phyloP scores from a whole-genome alignment of 306 rosid species.

The Sesbania bispinosa region DNA sequence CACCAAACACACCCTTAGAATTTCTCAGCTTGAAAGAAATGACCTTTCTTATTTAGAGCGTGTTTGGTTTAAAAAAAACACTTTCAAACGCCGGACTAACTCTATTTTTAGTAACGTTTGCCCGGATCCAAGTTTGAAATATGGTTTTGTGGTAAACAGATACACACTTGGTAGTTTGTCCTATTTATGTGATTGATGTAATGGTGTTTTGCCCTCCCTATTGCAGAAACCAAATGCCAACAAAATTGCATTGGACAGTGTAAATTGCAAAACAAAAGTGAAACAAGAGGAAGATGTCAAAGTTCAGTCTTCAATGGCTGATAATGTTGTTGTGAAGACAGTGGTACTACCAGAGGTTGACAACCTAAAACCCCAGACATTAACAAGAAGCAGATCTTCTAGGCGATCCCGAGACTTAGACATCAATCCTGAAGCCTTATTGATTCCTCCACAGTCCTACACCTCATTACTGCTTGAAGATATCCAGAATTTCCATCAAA shows the following conservation, averaged over 20 bases:
- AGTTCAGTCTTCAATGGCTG: conserved; percentile 26
- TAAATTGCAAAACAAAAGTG: conserved; percentile 32
- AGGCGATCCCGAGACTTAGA: conserved; percentile 80
- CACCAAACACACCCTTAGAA: no score
- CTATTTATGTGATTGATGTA: conserved; percentile 16
- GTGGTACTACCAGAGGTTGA: conserved; percentile 35
- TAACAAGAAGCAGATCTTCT: conserved; percentile 77
- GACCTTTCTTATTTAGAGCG: not conserved
- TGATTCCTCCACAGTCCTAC: conserved; percentile 60
- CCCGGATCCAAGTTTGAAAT: no score
- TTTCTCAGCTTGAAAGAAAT: conserved; percentile 1
- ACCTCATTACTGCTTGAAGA: conserved; percentile 74
- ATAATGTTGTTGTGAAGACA: conserved; percentile 29
- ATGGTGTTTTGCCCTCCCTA: not conserved
- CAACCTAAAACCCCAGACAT: conserved; percentile 44
- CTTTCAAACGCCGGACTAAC: no score
- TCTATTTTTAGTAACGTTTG: no score
- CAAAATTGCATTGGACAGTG: conserved; percentile 29
- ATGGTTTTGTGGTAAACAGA: no score
- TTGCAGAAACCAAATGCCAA: conserved; percentile 57
- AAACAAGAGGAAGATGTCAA: conserved; percentile 38
- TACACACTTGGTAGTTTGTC: not conserved
- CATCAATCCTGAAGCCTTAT: conserved; percentile 49
- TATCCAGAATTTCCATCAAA: conserved; percentile 91
- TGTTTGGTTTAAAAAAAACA: no score